Evolutionary conservation across 2,329 filamentous ascomycete genomes (phyloP), one percentile per base, ranked within the genome.

Genomic region (Fusarium gaditjirri): DNA sequence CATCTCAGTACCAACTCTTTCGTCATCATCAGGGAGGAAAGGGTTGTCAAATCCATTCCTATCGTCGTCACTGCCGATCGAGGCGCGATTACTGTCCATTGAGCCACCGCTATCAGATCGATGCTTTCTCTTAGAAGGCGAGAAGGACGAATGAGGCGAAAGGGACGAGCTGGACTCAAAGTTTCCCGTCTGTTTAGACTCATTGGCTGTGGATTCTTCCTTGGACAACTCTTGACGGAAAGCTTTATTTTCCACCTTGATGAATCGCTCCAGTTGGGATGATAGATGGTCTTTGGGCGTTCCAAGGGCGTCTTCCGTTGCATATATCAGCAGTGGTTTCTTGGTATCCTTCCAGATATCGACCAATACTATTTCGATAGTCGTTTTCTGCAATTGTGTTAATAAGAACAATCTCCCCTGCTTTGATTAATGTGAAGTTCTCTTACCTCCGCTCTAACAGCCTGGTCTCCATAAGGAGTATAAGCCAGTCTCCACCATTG

Each of bases 401-500:
- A 78, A 53, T 17, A 17, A 29, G 25, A 39, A 38, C 13, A 41
- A 21, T n/a, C 21, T 13, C 21, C 21, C 39, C 21, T n/a, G 31
- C 17, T 44, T 35, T 43, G 27, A 19, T 13, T 17, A 17, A 23
- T 11, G 13, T 6, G 19, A 43, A 35, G n/a, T 9, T 8, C 49
- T 23, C 81, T 55, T 81, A 88, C 87, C 83, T 88, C 85, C 21
- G 85, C 80, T 70, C 81, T 84, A 33, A 86, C 80, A n/a, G 86
- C 84, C 52, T 81, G 79, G 10, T 80, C 73, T 16, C 82, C 82
- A 21, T 79, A 74, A 17, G 80, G 75, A 27, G 78, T 76, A 68
- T 85, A 87, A 39, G 83, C 80, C 49, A 89, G 79, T 70, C 84
- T 84, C 88, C 88, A 90, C 88, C 88, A 90, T 74, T 89, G 87